Evolutionary conservation across 768 basidiomycete species (phyloP).

Genomic region (Agaricus subrufescens): DNA sequence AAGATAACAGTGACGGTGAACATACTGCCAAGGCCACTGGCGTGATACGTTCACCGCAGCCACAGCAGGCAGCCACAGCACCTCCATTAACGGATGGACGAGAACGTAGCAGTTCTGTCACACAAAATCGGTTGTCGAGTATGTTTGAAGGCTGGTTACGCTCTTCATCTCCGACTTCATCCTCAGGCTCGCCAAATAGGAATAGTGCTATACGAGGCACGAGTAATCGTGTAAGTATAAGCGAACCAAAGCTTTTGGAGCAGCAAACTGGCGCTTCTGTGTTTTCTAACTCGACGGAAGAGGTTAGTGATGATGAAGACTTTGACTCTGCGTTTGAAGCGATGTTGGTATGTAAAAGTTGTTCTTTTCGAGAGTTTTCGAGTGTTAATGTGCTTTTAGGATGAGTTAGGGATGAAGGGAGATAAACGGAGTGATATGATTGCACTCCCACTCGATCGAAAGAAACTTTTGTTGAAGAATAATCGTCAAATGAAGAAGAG

Average conservation of each 20-base stretch:
- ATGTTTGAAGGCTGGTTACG: slow-evolving; percentile 67
- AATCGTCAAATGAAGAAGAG: slow-evolving; percentile 35
- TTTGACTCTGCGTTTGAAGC: slow-evolving; percentile 56
- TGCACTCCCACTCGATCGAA: slow-evolving; percentile 54
- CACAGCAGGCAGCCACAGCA: slow-evolving; percentile 1
- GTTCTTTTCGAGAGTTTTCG: background rate
- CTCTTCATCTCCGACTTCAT: slow-evolving; percentile 30
- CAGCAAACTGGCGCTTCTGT: slow-evolving; percentile 23
- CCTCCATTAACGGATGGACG: slow-evolving; percentile 20
- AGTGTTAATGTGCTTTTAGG: slow-evolving; percentile 33
- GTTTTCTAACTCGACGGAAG: slow-evolving; percentile 17
- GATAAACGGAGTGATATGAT: slow-evolving; percentile 61
- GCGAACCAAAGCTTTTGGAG: slow-evolving; percentile 62
- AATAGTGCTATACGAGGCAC: slow-evolving; percentile 26
- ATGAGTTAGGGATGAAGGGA: slow-evolving; percentile 71
- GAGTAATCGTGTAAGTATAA: slow-evolving; percentile 57
- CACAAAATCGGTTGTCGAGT: slow-evolving; percentile 58
- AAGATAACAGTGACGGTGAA: slow-evolving; percentile 40
- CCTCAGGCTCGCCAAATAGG: slow-evolving; percentile 22
- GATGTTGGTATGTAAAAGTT: slow-evolving; percentile 54
- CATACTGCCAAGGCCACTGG: slow-evolving; percentile 56
- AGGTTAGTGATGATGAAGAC: slow-evolving; percentile 26
- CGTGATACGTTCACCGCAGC: slow-evolving; percentile 12
- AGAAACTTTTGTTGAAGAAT: slow-evolving; percentile 62
- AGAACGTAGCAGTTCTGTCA: slow-evolving; percentile 50